phyloP scores from a whole-genome alignment of 192 early-diverging fungal species.

The Coemansia umbellata region DNA sequence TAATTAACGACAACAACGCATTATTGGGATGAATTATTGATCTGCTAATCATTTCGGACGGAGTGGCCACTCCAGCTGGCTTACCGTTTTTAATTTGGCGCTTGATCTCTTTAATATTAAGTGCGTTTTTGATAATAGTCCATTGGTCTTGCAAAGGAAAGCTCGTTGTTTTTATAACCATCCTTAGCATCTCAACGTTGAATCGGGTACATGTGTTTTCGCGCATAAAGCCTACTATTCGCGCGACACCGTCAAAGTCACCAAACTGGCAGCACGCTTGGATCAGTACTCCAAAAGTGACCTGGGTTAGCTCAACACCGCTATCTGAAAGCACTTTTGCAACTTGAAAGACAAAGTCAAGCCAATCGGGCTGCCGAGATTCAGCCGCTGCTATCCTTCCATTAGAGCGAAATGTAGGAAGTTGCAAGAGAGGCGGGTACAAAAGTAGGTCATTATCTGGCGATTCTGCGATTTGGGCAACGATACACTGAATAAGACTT shows the following conservation, averaged over 20 bases:
- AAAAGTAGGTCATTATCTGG: not conserved
- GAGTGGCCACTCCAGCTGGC: no score
- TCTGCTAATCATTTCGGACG: no score
- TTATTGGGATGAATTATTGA: constrained; percentile 1
- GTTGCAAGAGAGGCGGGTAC: not conserved
- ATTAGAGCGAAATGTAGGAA: not conserved
- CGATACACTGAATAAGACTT: constrained; percentile 17
- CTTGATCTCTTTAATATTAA: not conserved
- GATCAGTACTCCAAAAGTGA: constrained; percentile 12
- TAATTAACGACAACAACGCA: constrained; percentile 2
- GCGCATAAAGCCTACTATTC: constrained; percentile 4
- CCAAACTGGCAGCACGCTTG: not conserved
- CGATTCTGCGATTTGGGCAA: not conserved
- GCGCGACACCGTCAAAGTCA: not conserved
- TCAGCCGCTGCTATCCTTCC: not conserved
- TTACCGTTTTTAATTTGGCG: not conserved
- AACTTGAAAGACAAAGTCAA: constrained; percentile 13
- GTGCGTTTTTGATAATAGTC: not conserved
- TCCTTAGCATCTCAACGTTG: constrained; percentile 19
- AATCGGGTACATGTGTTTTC: constrained; percentile 2
- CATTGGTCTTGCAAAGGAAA: constrained; percentile 2
- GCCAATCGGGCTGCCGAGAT: not conserved
- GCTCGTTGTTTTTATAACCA: not conserved
- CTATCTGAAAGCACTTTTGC: not conserved
- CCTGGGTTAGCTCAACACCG: constrained; percentile 8